Base-by-base conservation (phyloP, 495 filamentous ascomycete genomes). In the Pseudomonodictys pantanalensis region DNA sequence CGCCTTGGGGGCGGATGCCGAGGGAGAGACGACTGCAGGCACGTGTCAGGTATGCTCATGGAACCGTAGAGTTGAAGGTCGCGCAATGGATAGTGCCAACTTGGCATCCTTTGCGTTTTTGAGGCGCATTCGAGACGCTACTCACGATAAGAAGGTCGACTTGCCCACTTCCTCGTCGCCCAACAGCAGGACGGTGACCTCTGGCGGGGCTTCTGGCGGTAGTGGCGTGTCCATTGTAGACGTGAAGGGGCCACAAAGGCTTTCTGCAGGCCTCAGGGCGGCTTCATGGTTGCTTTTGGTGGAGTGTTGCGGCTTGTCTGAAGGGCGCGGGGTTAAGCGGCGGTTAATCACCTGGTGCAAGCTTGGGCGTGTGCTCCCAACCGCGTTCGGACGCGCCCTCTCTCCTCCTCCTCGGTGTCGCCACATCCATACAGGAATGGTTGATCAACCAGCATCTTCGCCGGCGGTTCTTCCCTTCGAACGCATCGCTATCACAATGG, bases 131-230 rank as follows among this genome's bases (percentile, higher is more conserved):
- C 53, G 49, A 33, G 56, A 85, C 89, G 72, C n/a, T n/a, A n/a
- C n/a, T n/a, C 73, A 95, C 91, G 90, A 91, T 68, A 96, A 71
- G 68, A 96, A 93, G 12, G 87, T 92, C 10, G 89, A 87, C 72
- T 96, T 96, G 26, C 91, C 91, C 65, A 89, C 88, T 66, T 80
- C 81, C 44, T 83, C 72, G 68, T 96, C 91, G 56, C 91, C 91
- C 4, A 96, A 76, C 0, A 96, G 77, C 15, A 96, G 77, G 48
- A 96, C 79, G 6, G 79, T 86, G 57, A 92, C 77, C 38, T 70
- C 68, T 3, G 73, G 73, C 1, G 55, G 50, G 11, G 54, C 23
- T 2, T 1, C 12, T 2, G 29, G 3, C 4, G 47, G 43, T n/a
- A n/a, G n/a, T n/a, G 10, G 53, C 61, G 57, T 64, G 23, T 2